phyloP scores from a whole-genome alignment of 2,329 filamentous ascomycete species.

The Ambrosiella cleistominuta region DNA sequence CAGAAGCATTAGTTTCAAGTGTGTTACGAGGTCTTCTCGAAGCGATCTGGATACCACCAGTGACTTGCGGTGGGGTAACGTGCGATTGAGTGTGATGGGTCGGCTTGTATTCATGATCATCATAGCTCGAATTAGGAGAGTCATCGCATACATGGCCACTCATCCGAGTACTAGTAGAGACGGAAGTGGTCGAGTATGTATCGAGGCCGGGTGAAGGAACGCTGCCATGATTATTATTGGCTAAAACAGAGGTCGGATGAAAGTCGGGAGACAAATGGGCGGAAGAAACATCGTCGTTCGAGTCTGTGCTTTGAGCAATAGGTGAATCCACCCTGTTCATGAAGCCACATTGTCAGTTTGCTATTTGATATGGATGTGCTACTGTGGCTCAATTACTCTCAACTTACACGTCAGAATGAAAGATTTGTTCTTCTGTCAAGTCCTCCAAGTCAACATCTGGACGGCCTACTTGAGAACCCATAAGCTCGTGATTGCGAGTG shows the following conservation, averaged over 20 bases:
- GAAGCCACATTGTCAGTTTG: neutral
- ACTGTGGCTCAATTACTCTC: too few species aligned
- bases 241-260: neutral
- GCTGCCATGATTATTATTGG: neutral
- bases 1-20: conserved; percentile 14
- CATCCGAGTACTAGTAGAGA: conserved; percentile 29
- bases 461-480: neutral
- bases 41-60: conserved; percentile 23
- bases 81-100: conserved; percentile 24
- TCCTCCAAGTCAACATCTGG: too few species aligned
- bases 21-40: conserved; percentile 33
- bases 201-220: conserved; percentile 30
- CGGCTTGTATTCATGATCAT: conserved; percentile 14
- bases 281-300: conserved; percentile 1
- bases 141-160: conserved; percentile 26
- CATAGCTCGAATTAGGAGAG: neutral
- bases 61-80: conserved; percentile 31
- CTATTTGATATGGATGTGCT: too few species aligned
- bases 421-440: too few species aligned
- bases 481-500: neutral
- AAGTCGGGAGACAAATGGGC: conserved; percentile 1
- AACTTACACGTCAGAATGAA: too few species aligned
- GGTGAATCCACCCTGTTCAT: neutral
- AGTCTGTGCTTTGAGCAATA: neutral
- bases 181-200: conserved; percentile 31